Percentiles rank a stretch among this genome's conserved stretches.
Evolutionary conservation across 805 yeast species (phyloP).

Genomic region (Candida xiaguanensis): DNA sequence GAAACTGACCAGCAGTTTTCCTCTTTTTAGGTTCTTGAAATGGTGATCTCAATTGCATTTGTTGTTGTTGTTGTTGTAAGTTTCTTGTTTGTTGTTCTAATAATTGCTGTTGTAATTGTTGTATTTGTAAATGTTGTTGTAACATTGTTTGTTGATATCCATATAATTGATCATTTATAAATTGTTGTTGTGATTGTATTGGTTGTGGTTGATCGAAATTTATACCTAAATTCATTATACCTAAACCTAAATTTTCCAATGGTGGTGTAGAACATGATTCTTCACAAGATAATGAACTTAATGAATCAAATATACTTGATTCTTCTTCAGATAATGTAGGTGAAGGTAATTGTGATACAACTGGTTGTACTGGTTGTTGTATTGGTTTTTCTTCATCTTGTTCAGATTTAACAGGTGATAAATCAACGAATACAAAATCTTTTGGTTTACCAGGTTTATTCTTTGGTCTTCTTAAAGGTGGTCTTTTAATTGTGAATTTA

Average conservation of each 20-base stretch:
- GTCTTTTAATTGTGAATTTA: constrained; percentile 31
- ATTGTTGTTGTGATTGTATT: constrained; percentile 7
- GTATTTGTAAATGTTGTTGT: constrained; percentile 23
- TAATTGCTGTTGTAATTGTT: constrained; percentile 20
- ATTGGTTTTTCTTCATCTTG: constrained; percentile 12
- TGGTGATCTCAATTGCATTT: constrained; percentile 11
- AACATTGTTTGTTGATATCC: constrained; percentile 20
- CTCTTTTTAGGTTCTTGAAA: constrained; percentile 17
- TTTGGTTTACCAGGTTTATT: constrained; percentile 43
- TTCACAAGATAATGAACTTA: constrained; percentile 12
- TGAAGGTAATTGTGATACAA: constrained; percentile 13
- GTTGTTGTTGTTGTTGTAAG: constrained; percentile 9
- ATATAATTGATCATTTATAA: constrained; percentile 10
- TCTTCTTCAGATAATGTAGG: constrained; percentile 13
- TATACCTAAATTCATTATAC: constrained; percentile 23
- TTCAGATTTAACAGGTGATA: constrained; percentile 36
- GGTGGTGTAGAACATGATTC: constrained; percentile 3
- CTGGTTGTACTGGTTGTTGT: background rate
- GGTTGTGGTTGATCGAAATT: constrained; percentile 16
- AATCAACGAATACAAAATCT: constrained; percentile 44
- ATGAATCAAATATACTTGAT: constrained; percentile 13
- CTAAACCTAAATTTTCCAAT: constrained; percentile 22
- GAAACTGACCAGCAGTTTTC: constrained; percentile 14
- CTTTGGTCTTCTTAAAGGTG: constrained; percentile 42
- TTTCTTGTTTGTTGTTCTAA: constrained; percentile 18